Conservation (phyloP, 345 rosid genomes). For the Salix koriyanagi region DNA sequence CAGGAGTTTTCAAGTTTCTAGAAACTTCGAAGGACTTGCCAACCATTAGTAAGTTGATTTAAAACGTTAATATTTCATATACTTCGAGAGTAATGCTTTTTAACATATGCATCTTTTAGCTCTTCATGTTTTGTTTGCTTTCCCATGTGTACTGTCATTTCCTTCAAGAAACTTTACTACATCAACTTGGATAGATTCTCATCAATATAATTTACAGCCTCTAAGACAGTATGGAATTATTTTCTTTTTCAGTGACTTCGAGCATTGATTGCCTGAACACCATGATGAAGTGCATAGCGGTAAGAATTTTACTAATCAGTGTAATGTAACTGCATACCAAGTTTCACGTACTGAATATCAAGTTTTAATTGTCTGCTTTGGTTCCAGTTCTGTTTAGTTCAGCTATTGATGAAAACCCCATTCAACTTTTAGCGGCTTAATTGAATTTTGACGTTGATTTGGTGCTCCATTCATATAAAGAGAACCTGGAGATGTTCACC, state of each 20-base stretch:
- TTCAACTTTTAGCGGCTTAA: neutral
- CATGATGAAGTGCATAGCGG: slow-evolving; percentile 95
- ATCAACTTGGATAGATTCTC: neutral
- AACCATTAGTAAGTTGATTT: slow-evolving; percentile 62
- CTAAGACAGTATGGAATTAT: slow-evolving; percentile 19
- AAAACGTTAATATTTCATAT: neutral
- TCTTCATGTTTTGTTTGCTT: neutral
- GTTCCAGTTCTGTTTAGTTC: neutral
- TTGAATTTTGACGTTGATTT: slow-evolving; percentile 1
- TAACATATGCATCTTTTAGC: neutral
- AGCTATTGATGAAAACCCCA: neutral
- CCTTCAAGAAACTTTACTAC: neutral
- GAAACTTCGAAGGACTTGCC: slow-evolving; percentile 77
- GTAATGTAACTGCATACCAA: no score
- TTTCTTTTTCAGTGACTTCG: slow-evolving; percentile 67
- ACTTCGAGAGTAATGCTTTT: neutral
- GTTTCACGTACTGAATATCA: no score
- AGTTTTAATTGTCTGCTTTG: no score
- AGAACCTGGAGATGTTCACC: neutral
- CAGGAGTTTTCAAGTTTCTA: slow-evolving; percentile 70
- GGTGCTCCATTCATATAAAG: neutral
- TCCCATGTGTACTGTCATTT: neutral
- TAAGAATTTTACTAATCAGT: no score
- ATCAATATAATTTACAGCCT: neutral
- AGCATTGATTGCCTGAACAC: slow-evolving; percentile 72